Evolutionary conservation across 2,329 filamentous ascomycete species (phyloP), one percentile per base, ranked within the genome.

Genomic region (Paecilomyces fulvus): DNA sequence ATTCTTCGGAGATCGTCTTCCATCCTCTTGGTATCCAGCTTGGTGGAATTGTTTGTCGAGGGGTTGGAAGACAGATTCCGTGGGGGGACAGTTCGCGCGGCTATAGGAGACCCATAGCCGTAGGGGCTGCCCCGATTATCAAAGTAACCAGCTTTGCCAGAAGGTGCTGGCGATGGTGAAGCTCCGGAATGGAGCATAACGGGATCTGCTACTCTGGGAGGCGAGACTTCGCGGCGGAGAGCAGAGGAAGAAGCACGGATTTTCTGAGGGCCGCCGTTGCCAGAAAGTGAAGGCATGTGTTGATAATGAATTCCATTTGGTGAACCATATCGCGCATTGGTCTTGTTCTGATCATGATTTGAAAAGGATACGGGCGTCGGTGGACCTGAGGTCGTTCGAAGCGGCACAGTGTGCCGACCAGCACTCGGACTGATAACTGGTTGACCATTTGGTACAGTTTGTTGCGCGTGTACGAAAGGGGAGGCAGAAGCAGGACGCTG

Each of bases 1-100:
- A 79, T 75, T 30, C 75, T 70, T 30, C 76, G 72, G 54, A 79
- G 63, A 64, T 79, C 75, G 64, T 78, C 76, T 61, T 79, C 77
- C 63, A 79, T 75, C 54, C 73, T 69, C 61, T 74, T 74, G 3
- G 73, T 74, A 58, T 76, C 75, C 25, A 68, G 51, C 25, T 68
- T 62, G 49, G 66, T 64, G 8, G 62, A 51, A 49, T 50, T 55
- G 23, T 66, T 55, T 25, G 66, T 61, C n/a, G 66, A 59, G 10
- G 66, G 55, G 55, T 56, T 65, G 2, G 60, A 55, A 3, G 65
- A 55, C 54, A 64, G 51, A 7, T 55, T 28, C 48, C 61, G 65
- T 21, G 66, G 64, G 54, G 64, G 56, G 49, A 61, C 58, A 11
- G 61, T 59, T 51, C 62, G 66, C 30, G 61, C 63, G 23, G 59